A percentile compares a stretch with the other conserved stretches of the same genome.
phyloP scores from a whole-genome alignment of 73 alveolate genomes.

The Symbiodinium pilosum region DNA sequence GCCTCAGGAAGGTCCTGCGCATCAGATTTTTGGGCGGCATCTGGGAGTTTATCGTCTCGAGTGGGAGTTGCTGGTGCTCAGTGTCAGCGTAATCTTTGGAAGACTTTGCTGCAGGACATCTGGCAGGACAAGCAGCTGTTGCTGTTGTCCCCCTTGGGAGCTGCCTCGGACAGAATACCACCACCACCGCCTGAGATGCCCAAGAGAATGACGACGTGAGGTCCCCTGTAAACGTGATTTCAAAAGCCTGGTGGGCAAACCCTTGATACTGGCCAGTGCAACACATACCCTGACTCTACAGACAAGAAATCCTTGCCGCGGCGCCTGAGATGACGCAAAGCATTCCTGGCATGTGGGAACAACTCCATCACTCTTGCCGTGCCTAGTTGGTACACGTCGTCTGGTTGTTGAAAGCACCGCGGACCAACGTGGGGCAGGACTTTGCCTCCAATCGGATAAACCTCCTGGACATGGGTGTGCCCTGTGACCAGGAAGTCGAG shows the following conservation, averaged over 20 bases:
- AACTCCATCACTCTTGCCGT: not conserved
- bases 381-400: not conserved
- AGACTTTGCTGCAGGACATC: too few relatives aligned
- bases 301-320: not conserved
- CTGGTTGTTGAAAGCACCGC: not conserved
- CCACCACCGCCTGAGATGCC: constrained; percentile 78
- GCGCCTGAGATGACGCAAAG: constrained; percentile 89
- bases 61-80: too few relatives aligned
- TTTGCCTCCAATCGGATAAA: constrained; percentile 44
- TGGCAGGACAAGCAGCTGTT: constrained; percentile 43
- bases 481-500: constrained; percentile 87
- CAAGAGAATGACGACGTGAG: not conserved
- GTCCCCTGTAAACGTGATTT: too few relatives aligned
- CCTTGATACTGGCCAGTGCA: too few relatives aligned
- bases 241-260: too few relatives aligned
- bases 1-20: too few relatives aligned
- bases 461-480: constrained; percentile 70
- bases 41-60: too few relatives aligned
- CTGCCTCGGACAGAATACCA: constrained; percentile 57
- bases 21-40: too few relatives aligned
- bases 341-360: not conserved
- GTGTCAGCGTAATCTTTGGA: too few relatives aligned
- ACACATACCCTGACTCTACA: not conserved
- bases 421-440: not conserved
- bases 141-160: constrained; percentile 67